These are phyloP conservation scores for Plasmodium gaboni DNA, from an alignment of 169 alveolate species.

Conservation along the genomic window DNA sequence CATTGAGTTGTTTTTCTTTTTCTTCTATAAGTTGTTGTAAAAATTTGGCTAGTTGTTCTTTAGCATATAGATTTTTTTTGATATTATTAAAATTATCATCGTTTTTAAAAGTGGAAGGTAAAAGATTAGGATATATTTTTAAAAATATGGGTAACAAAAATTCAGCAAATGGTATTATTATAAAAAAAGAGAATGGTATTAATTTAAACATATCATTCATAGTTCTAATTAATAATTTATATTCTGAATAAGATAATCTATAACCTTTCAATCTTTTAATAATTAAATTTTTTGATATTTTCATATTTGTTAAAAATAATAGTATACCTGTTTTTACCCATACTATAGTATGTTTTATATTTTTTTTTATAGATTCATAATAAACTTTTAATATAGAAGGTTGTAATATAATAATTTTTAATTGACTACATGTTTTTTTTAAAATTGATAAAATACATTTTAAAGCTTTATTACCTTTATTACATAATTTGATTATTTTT, in stretches of 20 bases:
- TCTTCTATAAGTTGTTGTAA: constrained; percentile 88
- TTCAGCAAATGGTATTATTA: constrained; percentile 92
- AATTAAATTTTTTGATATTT: constrained; percentile 83
- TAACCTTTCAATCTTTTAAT: constrained; percentile 87
- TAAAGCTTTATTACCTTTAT: constrained; percentile 12
- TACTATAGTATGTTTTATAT: constrained; percentile 81
- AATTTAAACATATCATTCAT: constrained; percentile 89
- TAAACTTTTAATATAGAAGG: constrained; percentile 38
- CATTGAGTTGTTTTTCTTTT: constrained; percentile 78
- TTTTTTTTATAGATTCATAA: constrained; percentile 18
- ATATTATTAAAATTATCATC: constrained; percentile 84
- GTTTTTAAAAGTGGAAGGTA: constrained; percentile 91
- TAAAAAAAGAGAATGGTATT: constrained; percentile 91
- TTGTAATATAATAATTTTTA: constrained; percentile 37
- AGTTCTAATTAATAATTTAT: constrained; percentile 88
- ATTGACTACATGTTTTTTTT: constrained; percentile 6
- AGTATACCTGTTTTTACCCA: constrained; percentile 88
- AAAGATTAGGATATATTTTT: constrained; percentile 90
- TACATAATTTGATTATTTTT: constrained; percentile 14
- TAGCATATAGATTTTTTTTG: constrained; percentile 89
- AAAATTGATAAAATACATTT: not conserved
- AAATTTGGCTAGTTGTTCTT: constrained; percentile 90
- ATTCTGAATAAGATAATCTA: constrained; percentile 87
- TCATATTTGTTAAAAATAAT: constrained; percentile 83
- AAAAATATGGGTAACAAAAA: constrained; percentile 90